Evolutionary conservation across 768 basidiomycete species (phyloP), one percentile per base, ranked within the genome.

Genomic region (Hemileccinum rubropunctum): DNA sequence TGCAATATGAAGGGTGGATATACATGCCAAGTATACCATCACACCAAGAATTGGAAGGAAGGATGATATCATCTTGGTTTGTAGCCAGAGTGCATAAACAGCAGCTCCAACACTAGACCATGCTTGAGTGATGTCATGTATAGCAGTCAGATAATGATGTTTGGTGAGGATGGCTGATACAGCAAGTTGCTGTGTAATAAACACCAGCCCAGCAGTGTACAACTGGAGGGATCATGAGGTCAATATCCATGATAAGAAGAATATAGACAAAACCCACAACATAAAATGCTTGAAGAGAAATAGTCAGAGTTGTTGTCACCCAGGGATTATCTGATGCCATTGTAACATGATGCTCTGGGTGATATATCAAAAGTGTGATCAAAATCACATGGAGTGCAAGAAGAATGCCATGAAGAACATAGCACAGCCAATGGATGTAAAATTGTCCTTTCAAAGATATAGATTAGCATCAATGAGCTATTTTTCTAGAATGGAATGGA

Each of bases 101-200:
- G 64, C 60, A 45, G 56, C 45, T n/a, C 63, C 63, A 44, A 58
- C 48, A 0, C 64, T 59, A 14, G 43, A 45, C 63, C 63, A 65
- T 13, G 64, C 59, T 3, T 38, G 28, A 36, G 48, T 4, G 7
- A 53, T 28, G 35, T 64, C 63, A 46, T 64, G 61, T 1, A 59
- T 37, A 28, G 46, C 33, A 27, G 63, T 63, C 28, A 30, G 28
- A 30, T 30, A 30, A 30, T 30, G 28, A 30, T 30, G 28, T 30
- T 9, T 30, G 2, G 11, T 8, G 28, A 30, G 28, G 8, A 30
- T 12, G 7, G 28, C 28, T 30, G 28, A 30, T 30, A 51, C 28
- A 7, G 58, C 48, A 14, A 60, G 50, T 13, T 51, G 52, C 14
- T 65, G 63, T 17, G 52, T 53, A 1, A 62, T 12, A 23, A 54